Evolutionary conservation across 768 basidiomycete species (phyloP), one percentile per base, ranked within the genome.

Genomic region (Rubroboletus satanas): DNA sequence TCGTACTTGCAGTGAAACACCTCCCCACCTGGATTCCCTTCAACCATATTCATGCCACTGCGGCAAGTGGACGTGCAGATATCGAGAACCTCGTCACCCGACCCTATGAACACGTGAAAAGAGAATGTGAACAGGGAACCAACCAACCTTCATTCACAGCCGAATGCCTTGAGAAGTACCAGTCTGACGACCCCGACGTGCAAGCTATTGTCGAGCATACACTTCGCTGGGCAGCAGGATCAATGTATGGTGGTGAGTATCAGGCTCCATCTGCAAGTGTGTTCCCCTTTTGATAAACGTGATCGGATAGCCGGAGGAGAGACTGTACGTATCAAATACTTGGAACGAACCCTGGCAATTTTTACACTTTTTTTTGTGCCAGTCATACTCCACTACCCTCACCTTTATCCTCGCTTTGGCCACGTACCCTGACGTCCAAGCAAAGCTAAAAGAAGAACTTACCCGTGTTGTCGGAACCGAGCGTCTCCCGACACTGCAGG

Each of bases 391-490:
- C 6, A 55, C 62, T 2, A 60, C 58, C 14, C 44, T 63, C 29
- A 63, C 37, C 9, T 63, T 64, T 39, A 55, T 64, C 14, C 37
- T 64, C 9, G 62, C 53, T 17, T 56, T 60, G 45, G 49, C 52
- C 12, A 53, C 56, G 26, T 60, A 63, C 54, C 60, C 68, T 71
- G 78, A 81, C 5, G 78, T 83, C 9, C 77, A 79, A 62, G 73
- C 68, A 57, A 78, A 77, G 56, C 79, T 80, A 0, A 82, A 82
- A 54, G 74, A 69, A 17, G 84, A 84, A 59, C 71, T 85, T 5
- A 79, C 80, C 54, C 52, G 73, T 1, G 76, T 83, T 5, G 65
- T 83, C 55, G 79, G 57, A 50, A 46, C 18, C 1, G 79, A 74
- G 5, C 71, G 82, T n/a, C 69, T 84, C 1, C 83, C 83, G 0